phyloP scores from a whole-genome alignment of 75 land plant species.

The Azolla pinnata region DNA sequence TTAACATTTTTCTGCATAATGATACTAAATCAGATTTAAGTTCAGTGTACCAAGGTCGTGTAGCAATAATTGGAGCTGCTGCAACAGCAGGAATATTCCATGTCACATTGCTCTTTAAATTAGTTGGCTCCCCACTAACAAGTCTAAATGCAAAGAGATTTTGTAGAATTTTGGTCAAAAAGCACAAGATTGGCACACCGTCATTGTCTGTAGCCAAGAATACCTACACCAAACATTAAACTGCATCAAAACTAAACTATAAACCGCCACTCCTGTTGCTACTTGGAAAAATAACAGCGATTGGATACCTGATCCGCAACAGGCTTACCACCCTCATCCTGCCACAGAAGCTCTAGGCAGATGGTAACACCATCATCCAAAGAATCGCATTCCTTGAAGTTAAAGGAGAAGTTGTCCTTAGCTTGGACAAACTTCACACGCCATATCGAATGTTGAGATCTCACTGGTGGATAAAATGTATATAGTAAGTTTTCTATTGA shows the following conservation, averaged over 20 bases:
- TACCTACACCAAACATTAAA: conserved; percentile 39
- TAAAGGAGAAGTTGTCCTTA: neutral
- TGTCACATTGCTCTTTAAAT: conserved; percentile 45
- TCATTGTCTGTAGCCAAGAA: conserved; percentile 86
- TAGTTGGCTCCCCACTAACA: conserved; percentile 28
- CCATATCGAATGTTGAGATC: neutral
- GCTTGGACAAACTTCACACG: neutral
- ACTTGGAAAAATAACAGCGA: too few species aligned
- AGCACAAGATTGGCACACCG: conserved; percentile 59
- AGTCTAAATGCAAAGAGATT: conserved; percentile 55
- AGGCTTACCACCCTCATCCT: conserved; percentile 50
- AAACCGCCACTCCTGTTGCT: neutral
- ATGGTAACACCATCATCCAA: too few species aligned
- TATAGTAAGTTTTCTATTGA: too few species aligned
- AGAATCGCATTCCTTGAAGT: too few species aligned
- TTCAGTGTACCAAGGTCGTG: conserved; percentile 61
- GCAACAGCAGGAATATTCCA: conserved; percentile 80
- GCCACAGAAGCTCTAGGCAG: conserved; percentile 62
- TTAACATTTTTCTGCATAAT: too few species aligned
- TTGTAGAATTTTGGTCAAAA: conserved; percentile 58
- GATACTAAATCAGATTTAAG: too few species aligned
- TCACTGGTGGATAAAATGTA: too few species aligned
- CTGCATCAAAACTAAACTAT: too few species aligned
- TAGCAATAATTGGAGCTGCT: conserved; percentile 74
- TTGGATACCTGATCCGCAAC: conserved; percentile 57